Evolutionary conservation across 2,329 filamentous ascomycete species (phyloP), one percentile per base, ranked within the genome.

Genomic region (Pestalotiopsis fici): DNA sequence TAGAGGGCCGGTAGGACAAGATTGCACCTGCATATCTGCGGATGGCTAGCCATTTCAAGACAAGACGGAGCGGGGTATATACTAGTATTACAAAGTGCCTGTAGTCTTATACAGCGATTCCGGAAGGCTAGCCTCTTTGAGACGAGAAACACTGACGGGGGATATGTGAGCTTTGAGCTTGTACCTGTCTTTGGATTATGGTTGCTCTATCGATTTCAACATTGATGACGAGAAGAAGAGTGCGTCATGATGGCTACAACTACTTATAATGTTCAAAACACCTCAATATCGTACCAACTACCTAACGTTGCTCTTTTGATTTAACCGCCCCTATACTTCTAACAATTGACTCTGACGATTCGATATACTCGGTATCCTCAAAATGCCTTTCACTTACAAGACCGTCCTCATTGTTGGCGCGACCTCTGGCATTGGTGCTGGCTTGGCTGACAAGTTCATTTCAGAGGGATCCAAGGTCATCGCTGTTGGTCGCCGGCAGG

Each of bases 401-500:
- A 74, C 69, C 0, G 75, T 74, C 5, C 73, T 77, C 63, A 59
- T 77, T 54, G 65, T 76, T 21, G 75, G 75, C 57, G 74, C 74
- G 35, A 76, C 75, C 3, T 72, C 75, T 6, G 75, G 75, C 66
- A 72, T 77, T 27, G 75, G 75, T 5, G 66, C 71, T 0, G 75
- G 72, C 21, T 69, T 77, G 63, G 74, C 75, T 2, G 74, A 75
- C 69, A 74, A 74, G 59, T 73, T 77, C 72, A 75, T 88, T 47
- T 71, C 79, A 4, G 77, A 81, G 65, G 85, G 84, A 57, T 77
- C 83, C 64, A 84, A 84, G 69, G 85, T 90, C 39, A 85, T 88
- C 43, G 85, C 81, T 5, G 84, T 87, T 7, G 87, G 87, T n/a
- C 83, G 87, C 18, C 83, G 87, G 56, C 74, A 84, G 73, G 83